Evolutionary conservation across 1,284 basidiomycete genomes (phyloP).

Genomic region (Sphaerobolus stellatus): DNA sequence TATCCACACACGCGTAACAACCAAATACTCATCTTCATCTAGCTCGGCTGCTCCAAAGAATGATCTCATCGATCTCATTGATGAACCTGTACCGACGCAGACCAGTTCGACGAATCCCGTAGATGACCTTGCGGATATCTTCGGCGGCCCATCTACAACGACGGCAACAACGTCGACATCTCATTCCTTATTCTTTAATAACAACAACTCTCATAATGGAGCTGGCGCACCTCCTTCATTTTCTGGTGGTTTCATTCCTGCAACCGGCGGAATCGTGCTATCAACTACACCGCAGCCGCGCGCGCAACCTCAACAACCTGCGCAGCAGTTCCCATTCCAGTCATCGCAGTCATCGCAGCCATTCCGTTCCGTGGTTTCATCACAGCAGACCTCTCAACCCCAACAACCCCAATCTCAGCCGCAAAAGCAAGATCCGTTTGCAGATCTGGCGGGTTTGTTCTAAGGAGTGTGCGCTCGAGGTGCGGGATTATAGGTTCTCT

Average conservation of each 20-base stretch:
- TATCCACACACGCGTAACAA: neutral
- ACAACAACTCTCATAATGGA: conserved; percentile 22
- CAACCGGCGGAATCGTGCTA: conserved; percentile 48
- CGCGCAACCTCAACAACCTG: conserved; percentile 21
- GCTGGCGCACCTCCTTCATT: conserved; percentile 2
- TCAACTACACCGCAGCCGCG: conserved; percentile 44
- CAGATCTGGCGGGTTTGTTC: conserved; percentile 74
- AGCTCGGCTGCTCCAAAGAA: conserved; percentile 18
- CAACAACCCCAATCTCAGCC: conserved; percentile 31
- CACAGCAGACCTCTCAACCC: conserved; percentile 12
- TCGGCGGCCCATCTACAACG: conserved; percentile 33
- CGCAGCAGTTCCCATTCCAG: conserved; percentile 11
- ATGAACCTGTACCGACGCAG: conserved; percentile 30
- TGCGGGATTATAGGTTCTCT: no score
- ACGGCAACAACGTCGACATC: conserved; percentile 23
- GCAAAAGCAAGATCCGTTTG: conserved; percentile 69
- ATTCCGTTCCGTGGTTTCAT: conserved; percentile 21
- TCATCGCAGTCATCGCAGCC: conserved; percentile 13
- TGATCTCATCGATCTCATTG: conserved; percentile 71
- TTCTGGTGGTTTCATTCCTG: conserved; percentile 18
- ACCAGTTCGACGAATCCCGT: conserved; percentile 16
- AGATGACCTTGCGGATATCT: conserved; percentile 63
- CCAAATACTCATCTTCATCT: conserved; percentile 1
- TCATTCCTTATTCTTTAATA: conserved; percentile 4
- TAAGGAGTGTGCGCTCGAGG: no score